Evolutionary conservation across 495 filamentous ascomycete species (phyloP), one percentile per base, ranked within the genome.

Genomic region (Lasiosphaeriaceae sp.): DNA sequence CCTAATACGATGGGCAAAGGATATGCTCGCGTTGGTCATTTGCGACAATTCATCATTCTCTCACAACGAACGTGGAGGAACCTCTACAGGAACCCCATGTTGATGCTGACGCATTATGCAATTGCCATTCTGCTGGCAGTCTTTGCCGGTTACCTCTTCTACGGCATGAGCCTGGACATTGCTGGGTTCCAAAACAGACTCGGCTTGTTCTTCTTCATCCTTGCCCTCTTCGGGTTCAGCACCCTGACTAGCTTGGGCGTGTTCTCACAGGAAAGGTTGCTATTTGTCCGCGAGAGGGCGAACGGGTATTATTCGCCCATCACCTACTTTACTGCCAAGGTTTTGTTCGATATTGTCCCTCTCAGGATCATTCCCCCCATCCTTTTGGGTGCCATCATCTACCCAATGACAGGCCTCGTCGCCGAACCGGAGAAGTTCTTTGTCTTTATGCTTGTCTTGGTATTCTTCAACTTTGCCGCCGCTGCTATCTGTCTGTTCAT

Each of bases 41-140:
- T 80, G 11, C 79, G 88, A 26, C 94, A 99, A 66, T 97, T 97
- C 70, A 65, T 83, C 29, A 96, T 99, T 62, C 78, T 99, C 22
- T 95, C 91, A 7, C 81, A 84, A 62, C 84, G 94, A 26, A 99
- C 95, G 0, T 97, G 95, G 95, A 88, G 86, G 57, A 99, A 99
- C 64, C 84, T 99, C 2, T 97, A 99, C 74, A 86, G 94, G 39
- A 97, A 99, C 71, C 94, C 94, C 17, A 92, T 97, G 85, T 76
- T 99, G 46, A 99, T 99, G 94, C 81, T 99, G 47, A 96, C 95
- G 0, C 94, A 99, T 75, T 99, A 99, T 69, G 93, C 92, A n/a
- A 97, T 97, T 61, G 90, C 94, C 20, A 97, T 99, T 59, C 74
- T 97, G 1, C 82, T 99, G 12, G 94, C 92, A 17, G 92, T 96